Conservation (phyloP, 495 filamentous ascomycete species). For the Cladorrhinum samala region DNA sequence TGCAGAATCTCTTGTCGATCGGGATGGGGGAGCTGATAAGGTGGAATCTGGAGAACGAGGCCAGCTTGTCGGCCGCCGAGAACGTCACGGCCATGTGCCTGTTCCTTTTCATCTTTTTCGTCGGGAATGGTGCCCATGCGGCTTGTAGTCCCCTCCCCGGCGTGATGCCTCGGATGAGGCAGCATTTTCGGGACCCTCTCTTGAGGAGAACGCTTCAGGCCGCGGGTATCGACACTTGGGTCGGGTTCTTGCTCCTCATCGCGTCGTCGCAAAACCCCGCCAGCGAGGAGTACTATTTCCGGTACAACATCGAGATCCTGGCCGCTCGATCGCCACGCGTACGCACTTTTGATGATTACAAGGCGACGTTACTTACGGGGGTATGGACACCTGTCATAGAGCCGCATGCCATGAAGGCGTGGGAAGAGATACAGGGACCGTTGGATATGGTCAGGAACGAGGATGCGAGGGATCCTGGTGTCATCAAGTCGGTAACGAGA, state of each 20-base stretch:
- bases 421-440: slow-evolving; percentile 5
- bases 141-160: slow-evolving; percentile 12
- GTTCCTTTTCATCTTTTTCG: slow-evolving; percentile 13
- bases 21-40: slow-evolving; percentile 12
- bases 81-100: slow-evolving; percentile 10
- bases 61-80: slow-evolving; percentile 4
- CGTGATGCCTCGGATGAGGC: slow-evolving; percentile 9
- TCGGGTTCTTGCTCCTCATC: slow-evolving; percentile 12
- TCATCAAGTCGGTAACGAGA: background rate
- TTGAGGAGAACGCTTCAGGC: background rate
- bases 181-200: slow-evolving; percentile 2
- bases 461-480: background rate
- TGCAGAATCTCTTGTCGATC: slow-evolving; percentile 14
- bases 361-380: background rate
- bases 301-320: slow-evolving; percentile 8
- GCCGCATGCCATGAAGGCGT: slow-evolving; percentile 6
- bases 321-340: slow-evolving; percentile 1
- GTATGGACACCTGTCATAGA: slow-evolving; percentile 11
- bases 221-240: slow-evolving; percentile 14
- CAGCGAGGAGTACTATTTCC: slow-evolving; percentile 11
- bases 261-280: slow-evolving; percentile 5
- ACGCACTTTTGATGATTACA: slow-evolving; percentile 5
- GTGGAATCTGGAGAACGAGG: slow-evolving; percentile 11
- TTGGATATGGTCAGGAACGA: background rate
- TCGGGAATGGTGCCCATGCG: slow-evolving; percentile 10